Conservation (phyloP, 768 basidiomycete species). For the Amanita pseudoporphyria region DNA sequence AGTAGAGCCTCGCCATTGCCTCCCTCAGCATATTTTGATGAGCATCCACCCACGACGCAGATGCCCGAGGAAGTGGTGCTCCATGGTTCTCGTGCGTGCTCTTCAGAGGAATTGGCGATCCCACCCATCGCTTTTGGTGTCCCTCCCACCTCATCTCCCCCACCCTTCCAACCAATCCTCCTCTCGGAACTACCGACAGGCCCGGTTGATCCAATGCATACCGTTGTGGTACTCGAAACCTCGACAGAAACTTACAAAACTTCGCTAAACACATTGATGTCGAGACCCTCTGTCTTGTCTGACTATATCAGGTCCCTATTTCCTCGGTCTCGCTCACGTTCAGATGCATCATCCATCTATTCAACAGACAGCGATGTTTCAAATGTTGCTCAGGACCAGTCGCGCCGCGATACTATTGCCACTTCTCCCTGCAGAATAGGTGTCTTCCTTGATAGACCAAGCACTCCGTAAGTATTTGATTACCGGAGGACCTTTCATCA, state of each 20-base stretch:
- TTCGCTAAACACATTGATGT: conserved; percentile 54
- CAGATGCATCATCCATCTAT: conserved; percentile 45
- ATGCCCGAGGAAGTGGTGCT: conserved; percentile 19
- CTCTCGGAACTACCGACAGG: conserved; percentile 45
- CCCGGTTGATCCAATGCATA: conserved; percentile 43
- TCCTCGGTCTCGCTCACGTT: conserved; percentile 24
- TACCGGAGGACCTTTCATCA: too few species aligned
- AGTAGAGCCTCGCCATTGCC: conserved; percentile 20
- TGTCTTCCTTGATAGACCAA: conserved; percentile 73
- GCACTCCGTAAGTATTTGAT: conserved; percentile 55
- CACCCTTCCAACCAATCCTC: conserved; percentile 59
- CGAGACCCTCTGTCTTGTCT: conserved; percentile 59
- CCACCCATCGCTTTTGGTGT: conserved; percentile 41
- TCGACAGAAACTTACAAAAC: conserved; percentile 58
- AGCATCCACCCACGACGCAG: neutral
- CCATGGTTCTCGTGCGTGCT: conserved; percentile 23
- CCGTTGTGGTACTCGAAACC: conserved; percentile 69
- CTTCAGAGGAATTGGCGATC: conserved; percentile 32
- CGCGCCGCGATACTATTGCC: conserved; percentile 40
- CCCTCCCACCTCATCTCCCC: conserved; percentile 21
- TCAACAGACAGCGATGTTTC: conserved; percentile 44
- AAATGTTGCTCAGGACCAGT: conserved; percentile 48
- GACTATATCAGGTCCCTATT: conserved; percentile 41
- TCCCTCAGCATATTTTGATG: conserved; percentile 9
- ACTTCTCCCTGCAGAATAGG: conserved; percentile 41